Conservation (phyloP, 306 rosid species). For the Sechiopsis laciniata region DNA sequence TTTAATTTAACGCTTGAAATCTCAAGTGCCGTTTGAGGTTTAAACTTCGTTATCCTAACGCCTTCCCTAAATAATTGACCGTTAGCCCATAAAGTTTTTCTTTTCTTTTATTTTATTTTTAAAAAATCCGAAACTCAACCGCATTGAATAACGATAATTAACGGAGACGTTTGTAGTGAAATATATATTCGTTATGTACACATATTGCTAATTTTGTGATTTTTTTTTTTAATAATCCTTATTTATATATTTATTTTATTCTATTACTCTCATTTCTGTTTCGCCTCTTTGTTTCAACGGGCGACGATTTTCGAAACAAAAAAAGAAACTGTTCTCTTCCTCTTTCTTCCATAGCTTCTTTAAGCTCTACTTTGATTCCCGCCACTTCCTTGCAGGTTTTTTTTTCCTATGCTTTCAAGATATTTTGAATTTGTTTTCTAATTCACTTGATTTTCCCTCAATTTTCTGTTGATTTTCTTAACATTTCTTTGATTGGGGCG, state of each 20-base stretch:
- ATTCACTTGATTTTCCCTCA: slow-evolving; percentile 24
- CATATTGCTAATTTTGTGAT: neutral
- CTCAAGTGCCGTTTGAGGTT: slow-evolving; percentile 82
- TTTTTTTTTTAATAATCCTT: neutral
- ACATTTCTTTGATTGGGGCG: slow-evolving; percentile 4
- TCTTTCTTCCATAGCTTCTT: slow-evolving; percentile 14
- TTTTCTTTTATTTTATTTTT: neutral
- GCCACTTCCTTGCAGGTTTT: slow-evolving; percentile 68
- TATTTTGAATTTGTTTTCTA: slow-evolving; percentile 16
- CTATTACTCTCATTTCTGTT: neutral
- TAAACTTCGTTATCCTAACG: slow-evolving; percentile 35
- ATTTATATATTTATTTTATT: slow-evolving; percentile 1
- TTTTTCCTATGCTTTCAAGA: slow-evolving; percentile 25
- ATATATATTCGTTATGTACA: slow-evolving; percentile 49
- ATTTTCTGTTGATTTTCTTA: neutral
- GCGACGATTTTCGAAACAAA: slow-evolving; percentile 90
- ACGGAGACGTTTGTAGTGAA: slow-evolving; percentile 83
- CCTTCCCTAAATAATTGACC: slow-evolving; percentile 19
- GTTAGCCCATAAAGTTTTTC: slow-evolving; percentile 30
- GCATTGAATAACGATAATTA: slow-evolving; percentile 30
- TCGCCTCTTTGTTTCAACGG: slow-evolving; percentile 73
- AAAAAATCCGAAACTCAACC: neutral
- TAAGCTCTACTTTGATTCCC: slow-evolving; percentile 72
- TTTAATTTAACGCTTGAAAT: slow-evolving; percentile 30
- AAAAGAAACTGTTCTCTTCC: slow-evolving; percentile 18